These are phyloP conservation scores for Cercophora newfieldiana DNA, from an alignment of 495 filamentous ascomycete species.

Conservation along the genomic window DNA sequence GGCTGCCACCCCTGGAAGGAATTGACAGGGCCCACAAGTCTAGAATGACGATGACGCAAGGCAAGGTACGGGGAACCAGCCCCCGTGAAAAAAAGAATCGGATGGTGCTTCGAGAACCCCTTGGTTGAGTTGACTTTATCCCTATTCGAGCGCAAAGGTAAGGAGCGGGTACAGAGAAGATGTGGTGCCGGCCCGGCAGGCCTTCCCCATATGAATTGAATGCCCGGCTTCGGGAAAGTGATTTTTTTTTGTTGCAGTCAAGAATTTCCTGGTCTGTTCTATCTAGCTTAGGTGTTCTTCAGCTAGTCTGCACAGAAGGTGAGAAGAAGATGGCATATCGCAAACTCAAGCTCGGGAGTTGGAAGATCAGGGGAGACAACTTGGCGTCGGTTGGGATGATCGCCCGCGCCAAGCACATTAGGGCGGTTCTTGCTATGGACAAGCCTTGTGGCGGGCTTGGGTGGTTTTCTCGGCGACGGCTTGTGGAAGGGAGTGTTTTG, in stretches of 20 bases:
- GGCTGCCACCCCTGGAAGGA: neutral
- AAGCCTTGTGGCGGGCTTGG: neutral
- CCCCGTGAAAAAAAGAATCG: neutral
- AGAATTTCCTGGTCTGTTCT: too few species aligned
- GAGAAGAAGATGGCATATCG: too few species aligned
- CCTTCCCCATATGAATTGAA: neutral
- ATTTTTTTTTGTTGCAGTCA: too few species aligned
- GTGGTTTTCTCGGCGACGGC: too few species aligned
- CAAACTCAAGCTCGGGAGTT: too few species aligned
- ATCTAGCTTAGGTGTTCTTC: too few species aligned
- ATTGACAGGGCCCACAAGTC: neutral
- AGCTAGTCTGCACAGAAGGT: too few species aligned
- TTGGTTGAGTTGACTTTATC: neutral
- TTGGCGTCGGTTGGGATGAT: too few species aligned
- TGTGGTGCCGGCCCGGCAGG: neutral
- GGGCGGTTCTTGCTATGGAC: neutral
- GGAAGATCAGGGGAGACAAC: too few species aligned
- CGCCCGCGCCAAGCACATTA: too few species aligned
- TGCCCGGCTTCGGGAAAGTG: too few species aligned
- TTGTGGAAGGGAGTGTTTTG: neutral
- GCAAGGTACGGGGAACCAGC: neutral
- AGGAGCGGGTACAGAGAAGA: neutral
- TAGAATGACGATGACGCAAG: slow-evolving; percentile 10
- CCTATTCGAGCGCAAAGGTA: neutral
- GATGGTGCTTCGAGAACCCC: neutral